phyloP scores from a whole-genome alignment of 306 rosid genomes.

The Trifolium dubium region DNA sequence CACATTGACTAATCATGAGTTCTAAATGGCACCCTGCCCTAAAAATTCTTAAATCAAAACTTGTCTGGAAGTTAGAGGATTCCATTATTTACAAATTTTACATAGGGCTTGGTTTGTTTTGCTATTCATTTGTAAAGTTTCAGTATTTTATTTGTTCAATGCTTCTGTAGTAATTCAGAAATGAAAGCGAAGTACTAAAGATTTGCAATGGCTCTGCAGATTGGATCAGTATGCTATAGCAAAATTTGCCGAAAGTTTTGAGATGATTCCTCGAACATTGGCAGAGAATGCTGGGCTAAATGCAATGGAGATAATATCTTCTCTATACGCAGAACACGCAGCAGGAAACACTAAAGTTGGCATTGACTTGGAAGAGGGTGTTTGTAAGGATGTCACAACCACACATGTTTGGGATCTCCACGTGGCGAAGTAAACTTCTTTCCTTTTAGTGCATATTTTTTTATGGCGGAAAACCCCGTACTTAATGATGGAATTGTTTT shows the following conservation, averaged over 20 bases:
- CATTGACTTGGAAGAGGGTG: conserved; percentile 79
- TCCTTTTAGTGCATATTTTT: conserved; percentile 10
- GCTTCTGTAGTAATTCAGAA: conserved; percentile 20
- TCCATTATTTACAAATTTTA: not conserved
- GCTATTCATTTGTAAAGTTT: conserved; percentile 9
- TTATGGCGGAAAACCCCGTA: conserved; percentile 11
- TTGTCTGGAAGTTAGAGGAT: conserved; percentile 5
- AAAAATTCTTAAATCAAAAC: not conserved
- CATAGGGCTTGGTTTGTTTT: not conserved
- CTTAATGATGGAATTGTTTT: conserved; percentile 1
- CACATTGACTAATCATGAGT: not conserved
- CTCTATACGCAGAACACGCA: conserved; percentile 96
- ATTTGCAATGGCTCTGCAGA: conserved; percentile 56
- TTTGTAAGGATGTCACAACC: conserved; percentile 72
- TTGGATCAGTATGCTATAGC: conserved; percentile 99
- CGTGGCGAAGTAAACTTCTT: conserved; percentile 69
- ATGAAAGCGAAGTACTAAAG: conserved; percentile 34
- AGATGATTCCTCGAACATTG: conserved; percentile 88
- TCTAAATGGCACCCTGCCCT: not conserved
- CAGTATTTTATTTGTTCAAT: not conserved
- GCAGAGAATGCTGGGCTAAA: conserved; percentile 97
- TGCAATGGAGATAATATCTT: conserved; percentile 96
- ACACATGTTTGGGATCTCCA: conserved; percentile 77
- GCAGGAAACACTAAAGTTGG: conserved; percentile 88
- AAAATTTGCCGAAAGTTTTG: conserved; percentile 95